A percentile compares a stretch with the other conserved stretches of the same genome.
These are phyloP conservation scores for Quillaja saponaria DNA, from an alignment of 306 rosid genomes.

Conservation along the genomic window DNA sequence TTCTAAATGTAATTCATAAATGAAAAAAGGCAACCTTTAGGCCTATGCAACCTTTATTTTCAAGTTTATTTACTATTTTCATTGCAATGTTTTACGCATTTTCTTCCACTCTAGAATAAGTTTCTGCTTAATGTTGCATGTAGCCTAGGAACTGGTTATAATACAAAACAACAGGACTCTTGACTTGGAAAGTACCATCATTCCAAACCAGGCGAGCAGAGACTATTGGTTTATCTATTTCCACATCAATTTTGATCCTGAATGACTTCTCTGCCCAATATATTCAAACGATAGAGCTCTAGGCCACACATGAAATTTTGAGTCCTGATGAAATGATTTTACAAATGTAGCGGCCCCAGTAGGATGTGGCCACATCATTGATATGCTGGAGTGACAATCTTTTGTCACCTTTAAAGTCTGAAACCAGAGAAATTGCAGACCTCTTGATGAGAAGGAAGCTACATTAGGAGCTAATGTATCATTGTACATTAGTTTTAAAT, in stretches of 20 bases:
- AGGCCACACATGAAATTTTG: slow-evolving; percentile 36
- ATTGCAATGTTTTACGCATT: no score
- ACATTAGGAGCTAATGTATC: slow-evolving; percentile 40
- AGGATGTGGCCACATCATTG: slow-evolving; percentile 21
- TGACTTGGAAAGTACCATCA: slow-evolving; percentile 37
- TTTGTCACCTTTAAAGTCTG: background rate
- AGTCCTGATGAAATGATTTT: slow-evolving; percentile 10
- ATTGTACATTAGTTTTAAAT: slow-evolving; percentile 21
- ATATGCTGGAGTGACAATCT: slow-evolving; percentile 5
- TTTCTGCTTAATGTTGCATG: no score
- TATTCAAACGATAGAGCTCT: slow-evolving; percentile 28
- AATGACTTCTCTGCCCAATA: slow-evolving; percentile 32
- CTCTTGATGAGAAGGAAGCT: slow-evolving; percentile 52
- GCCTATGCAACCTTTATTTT: no score
- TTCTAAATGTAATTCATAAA: no score
- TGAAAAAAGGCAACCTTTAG: no score
- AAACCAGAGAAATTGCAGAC: slow-evolving; percentile 30
- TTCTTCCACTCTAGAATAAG: no score
- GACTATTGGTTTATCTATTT: background rate
- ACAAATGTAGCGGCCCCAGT: background rate
- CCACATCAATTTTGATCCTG: slow-evolving; percentile 25
- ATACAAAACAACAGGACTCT: slow-evolving; percentile 37
- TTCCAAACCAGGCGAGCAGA: slow-evolving; percentile 42
- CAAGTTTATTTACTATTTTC: no score
- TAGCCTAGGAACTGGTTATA: no score